Evolutionary conservation across 495 filamentous ascomycete species (phyloP).

Genomic region (Lepraria neglecta): DNA sequence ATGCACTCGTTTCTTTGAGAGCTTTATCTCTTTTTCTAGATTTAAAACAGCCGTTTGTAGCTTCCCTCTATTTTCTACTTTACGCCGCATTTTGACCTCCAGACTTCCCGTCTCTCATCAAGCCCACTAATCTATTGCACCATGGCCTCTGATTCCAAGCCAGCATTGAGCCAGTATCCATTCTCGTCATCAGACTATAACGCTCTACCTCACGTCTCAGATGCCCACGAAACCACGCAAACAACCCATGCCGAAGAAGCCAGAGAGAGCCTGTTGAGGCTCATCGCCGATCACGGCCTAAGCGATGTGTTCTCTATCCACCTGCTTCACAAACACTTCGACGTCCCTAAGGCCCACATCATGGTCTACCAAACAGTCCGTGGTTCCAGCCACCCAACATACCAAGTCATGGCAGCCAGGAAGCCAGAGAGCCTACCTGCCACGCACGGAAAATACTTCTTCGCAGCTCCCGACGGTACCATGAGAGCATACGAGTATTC

Average conservation of each 20-base stretch:
- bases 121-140: too few species aligned
- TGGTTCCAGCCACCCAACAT: constrained; percentile 1
- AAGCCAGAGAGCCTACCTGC: background rate
- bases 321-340: constrained; percentile 2
- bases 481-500: constrained; percentile 5
- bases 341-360: background rate
- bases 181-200: background rate
- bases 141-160: too few species aligned
- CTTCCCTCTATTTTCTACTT: too few species aligned
- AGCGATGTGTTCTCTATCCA: background rate
- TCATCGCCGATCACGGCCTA: background rate
- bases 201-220: background rate
- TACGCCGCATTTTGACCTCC: too few species aligned
- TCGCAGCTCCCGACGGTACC: background rate
- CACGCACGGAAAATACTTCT: background rate
- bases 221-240: background rate
- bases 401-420: background rate
- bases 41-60: too few species aligned
- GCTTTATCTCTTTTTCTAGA: too few species aligned
- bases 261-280: background rate
- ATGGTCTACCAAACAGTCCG: background rate
- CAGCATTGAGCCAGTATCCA: background rate
- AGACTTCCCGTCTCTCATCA: too few species aligned
- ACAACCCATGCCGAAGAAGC: background rate
- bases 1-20: too few species aligned